Evolutionary conservation across 1,139 yeast species (phyloP).

Genomic region (Lodderomyces parapsilosis): DNA sequence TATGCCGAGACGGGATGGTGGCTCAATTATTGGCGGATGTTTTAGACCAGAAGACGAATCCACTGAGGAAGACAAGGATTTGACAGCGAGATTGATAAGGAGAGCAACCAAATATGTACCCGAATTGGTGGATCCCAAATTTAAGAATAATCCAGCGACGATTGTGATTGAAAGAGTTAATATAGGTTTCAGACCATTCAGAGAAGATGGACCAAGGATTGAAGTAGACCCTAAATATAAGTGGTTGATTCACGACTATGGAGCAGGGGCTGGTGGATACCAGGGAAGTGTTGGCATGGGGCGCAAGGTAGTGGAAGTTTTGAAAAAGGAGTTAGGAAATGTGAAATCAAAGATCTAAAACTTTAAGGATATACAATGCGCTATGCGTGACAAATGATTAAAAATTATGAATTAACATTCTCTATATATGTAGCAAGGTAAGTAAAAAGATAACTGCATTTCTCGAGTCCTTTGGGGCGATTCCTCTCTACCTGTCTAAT

Average conservation of each 20-base stretch:
- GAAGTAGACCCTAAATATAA: constrained; percentile 30
- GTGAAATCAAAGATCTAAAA: constrained; percentile 8
- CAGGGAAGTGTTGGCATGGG: constrained; percentile 49
- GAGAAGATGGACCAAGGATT: constrained; percentile 46
- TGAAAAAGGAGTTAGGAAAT: constrained; percentile 7
- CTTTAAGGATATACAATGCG: no score
- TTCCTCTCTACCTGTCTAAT: no score
- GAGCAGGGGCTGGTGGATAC: constrained; percentile 56
- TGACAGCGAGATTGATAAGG: constrained; percentile 36
- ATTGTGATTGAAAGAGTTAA: constrained; percentile 40
- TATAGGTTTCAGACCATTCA: constrained; percentile 50
- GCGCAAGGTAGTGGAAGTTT: constrained; percentile 22
- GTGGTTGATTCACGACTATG: constrained; percentile 50
- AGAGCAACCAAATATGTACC: constrained; percentile 46
- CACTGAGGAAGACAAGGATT: constrained; percentile 29
- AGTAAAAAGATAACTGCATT: background rate
- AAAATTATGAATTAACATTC: background rate
- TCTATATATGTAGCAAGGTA: background rate
- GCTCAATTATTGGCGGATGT: constrained; percentile 53
- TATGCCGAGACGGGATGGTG: constrained; percentile 57
- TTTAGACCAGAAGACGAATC: constrained; percentile 26
- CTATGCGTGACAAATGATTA: background rate
- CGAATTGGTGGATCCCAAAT: constrained; percentile 33
- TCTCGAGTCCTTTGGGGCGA: no score
- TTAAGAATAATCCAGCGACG: constrained; percentile 30